These are phyloP conservation scores for Cutaneotrichosporon mucoides DNA, from an alignment of 1,284 basidiomycete genomes.

Conservation along the genomic window DNA sequence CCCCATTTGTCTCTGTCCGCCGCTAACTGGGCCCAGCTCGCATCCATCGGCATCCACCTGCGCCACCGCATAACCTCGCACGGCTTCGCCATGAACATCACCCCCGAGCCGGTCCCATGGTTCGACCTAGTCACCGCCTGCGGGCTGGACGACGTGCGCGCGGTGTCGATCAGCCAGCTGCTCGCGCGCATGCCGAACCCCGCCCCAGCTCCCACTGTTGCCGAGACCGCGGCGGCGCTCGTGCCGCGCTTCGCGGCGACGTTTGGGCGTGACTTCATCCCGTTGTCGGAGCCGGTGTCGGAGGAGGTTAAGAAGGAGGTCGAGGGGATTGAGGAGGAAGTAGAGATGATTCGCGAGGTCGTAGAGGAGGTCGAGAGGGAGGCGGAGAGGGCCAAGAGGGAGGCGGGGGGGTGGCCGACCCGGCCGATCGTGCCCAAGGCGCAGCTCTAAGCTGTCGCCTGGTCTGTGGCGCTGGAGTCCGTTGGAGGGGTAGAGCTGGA, in stretches of 20 bases:
- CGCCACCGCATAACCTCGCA: conserved; percentile 90
- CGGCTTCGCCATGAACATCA: conserved; percentile 91
- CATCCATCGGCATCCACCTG: conserved; percentile 94
- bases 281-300: conserved; percentile 15
- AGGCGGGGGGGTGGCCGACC: conserved; percentile 31
- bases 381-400: conserved; percentile 22
- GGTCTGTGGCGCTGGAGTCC: too few relatives aligned
- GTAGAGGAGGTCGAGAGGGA: too few relatives aligned
- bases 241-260: conserved; percentile 38
- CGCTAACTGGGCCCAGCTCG: conserved; percentile 80
- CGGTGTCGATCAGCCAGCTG: conserved; percentile 50
- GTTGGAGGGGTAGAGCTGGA: too few relatives aligned
- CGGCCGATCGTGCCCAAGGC: conserved; percentile 26
- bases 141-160: conserved; percentile 79
- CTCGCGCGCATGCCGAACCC: conserved; percentile 6
- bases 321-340: conserved; percentile 15
- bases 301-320: conserved; percentile 20
- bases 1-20: too few relatives aligned
- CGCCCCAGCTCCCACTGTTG: conserved; percentile 20
- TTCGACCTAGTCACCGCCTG: conserved; percentile 88
- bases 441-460: too few relatives aligned
- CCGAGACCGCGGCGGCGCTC: conserved; percentile 27
- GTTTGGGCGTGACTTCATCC: conserved; percentile 33
- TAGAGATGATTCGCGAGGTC: conserved; percentile 28
- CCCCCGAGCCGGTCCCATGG: conserved; percentile 71